A percentile compares a stretch with the other conserved stretches of the same genome.
phyloP scores from a whole-genome alignment of 1,284 basidiomycete genomes.

The Tylopilus orsonianus region DNA sequence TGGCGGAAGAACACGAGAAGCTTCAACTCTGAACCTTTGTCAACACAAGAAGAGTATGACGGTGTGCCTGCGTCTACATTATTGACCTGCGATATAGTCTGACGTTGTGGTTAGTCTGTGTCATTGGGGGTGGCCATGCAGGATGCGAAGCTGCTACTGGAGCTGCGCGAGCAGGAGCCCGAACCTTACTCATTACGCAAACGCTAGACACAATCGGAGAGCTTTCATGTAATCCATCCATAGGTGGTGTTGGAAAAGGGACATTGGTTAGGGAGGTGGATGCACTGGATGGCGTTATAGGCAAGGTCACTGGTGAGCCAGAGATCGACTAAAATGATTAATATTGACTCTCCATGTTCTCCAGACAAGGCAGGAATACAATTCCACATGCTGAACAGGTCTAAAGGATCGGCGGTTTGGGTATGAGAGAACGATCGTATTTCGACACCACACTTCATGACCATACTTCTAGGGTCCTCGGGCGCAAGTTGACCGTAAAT shows the following conservation, averaged over 20 bases:
- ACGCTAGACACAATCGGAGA: constrained; percentile 80
- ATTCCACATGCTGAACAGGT: constrained; percentile 82
- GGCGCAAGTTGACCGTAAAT: constrained; percentile 82
- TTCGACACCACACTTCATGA: not conserved
- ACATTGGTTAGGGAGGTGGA: constrained; percentile 87
- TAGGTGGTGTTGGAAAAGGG: constrained; percentile 88
- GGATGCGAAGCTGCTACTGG: constrained; percentile 89
- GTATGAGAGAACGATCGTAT: constrained; percentile 41
- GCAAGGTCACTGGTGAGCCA: constrained; percentile 63
- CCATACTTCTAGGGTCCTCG: constrained; percentile 67
- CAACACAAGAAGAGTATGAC: constrained; percentile 20
- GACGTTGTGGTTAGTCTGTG: constrained; percentile 55
- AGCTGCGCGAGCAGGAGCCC: constrained; percentile 78
- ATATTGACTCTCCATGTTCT: not conserved
- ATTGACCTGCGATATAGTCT: not conserved
- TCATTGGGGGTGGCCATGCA: constrained; percentile 92
- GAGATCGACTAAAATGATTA: not conserved
- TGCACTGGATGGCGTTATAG: constrained; percentile 83
- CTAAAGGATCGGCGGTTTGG: constrained; percentile 88
- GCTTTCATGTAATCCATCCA: constrained; percentile 88
- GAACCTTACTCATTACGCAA: constrained; percentile 80
- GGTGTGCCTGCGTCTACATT: constrained; percentile 14
- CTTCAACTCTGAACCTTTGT: not conserved
- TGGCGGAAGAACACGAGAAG: not conserved
- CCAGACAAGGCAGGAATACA: constrained; percentile 85